Evolutionary conservation across 2,329 filamentous ascomycete genomes (phyloP), one percentile per base, ranked within the genome.

Genomic region (Hypoxylon sp.): DNA sequence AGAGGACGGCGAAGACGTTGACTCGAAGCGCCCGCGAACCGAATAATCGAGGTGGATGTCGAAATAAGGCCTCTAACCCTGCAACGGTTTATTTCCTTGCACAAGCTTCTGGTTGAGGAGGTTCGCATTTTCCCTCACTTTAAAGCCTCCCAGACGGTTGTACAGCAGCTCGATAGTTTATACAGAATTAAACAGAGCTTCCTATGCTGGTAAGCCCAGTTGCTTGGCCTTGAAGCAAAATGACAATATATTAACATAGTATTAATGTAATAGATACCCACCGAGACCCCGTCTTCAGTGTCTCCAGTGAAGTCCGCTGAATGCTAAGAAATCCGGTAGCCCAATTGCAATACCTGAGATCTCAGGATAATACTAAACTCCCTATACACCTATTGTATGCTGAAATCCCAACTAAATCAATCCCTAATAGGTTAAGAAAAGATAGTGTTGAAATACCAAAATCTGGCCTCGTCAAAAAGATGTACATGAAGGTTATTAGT

Each of bases 1-100:
- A 62, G 80, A 76, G 41, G 78, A 78, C 60, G 72, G 74, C 21
- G 78, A 80, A 5, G 79, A 80, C 30, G 79, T 75, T 9, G 79
- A 80, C 6, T 52, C 70, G 36, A 79, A 79, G 67, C 75, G 77
- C 17, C 73, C 75, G 13, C 72, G 77, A 43, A 78, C 74, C 10
- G 77, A 79, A 60, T 79, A 60, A 72, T 43, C 32, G 34, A 32
- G 28, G 5, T 5, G 11, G 19, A 25, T 5, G 28, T 30, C 28
- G 28, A 30, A 2, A 7, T 9, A 7, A 30, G 6, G 28, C 28
- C 28, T 6, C 3, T 30, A 30, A 6, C 28, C 28, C 28, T 1
- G 6, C 9, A 9, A 30, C 28, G 28, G 28, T 6, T 30, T 9
- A 30, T 30, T 30, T 30, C 28, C 28, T 30, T 6, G 6, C 6